phyloP scores from a whole-genome alignment of 2,329 filamentous ascomycete species.

The Graphilbum fragrans region DNA sequence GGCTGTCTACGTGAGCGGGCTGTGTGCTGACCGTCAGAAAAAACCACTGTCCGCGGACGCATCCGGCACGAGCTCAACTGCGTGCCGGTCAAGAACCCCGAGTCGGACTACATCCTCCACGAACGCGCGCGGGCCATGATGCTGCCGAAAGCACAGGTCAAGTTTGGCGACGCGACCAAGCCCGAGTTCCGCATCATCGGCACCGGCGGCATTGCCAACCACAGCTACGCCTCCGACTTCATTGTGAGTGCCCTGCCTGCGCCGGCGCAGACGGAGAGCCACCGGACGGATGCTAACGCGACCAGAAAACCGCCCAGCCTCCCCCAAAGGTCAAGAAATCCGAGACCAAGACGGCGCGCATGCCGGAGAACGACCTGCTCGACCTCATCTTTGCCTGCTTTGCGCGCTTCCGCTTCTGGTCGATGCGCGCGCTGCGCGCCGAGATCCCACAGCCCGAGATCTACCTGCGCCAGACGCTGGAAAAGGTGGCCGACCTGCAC shows the following conservation, averaged over 20 bases:
- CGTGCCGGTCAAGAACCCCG: constrained; percentile 58
- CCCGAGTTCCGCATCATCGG: constrained; percentile 41
- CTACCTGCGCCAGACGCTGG: constrained; percentile 78
- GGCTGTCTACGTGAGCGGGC: constrained; percentile 1
- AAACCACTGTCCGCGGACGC: constrained; percentile 62
- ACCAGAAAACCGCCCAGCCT: constrained; percentile 38
- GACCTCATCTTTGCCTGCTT: constrained; percentile 78
- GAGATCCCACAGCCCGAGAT: constrained; percentile 77
- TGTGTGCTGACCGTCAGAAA: constrained; percentile 38
- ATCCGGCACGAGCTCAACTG: constrained; percentile 68
- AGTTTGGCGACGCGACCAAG: constrained; percentile 37
- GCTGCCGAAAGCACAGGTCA: constrained; percentile 44
- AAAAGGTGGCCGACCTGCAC: constrained; percentile 71
- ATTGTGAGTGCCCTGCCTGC: constrained; percentile 36
- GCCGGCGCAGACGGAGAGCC: background rate
- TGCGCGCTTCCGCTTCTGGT: constrained; percentile 81
- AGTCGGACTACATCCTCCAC: constrained; percentile 51
- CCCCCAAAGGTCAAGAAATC: constrained; percentile 46
- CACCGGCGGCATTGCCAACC: constrained; percentile 38
- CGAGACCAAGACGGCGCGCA: constrained; percentile 79
- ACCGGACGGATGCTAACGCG: too few relatives aligned
- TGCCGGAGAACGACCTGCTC: constrained; percentile 77
- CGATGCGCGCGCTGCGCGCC: constrained; percentile 74
- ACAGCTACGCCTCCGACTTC: constrained; percentile 34
- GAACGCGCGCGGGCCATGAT: constrained; percentile 46